Evolutionary conservation across 805 yeast species (phyloP).

Genomic region (Cyberlindnera petersonii): DNA sequence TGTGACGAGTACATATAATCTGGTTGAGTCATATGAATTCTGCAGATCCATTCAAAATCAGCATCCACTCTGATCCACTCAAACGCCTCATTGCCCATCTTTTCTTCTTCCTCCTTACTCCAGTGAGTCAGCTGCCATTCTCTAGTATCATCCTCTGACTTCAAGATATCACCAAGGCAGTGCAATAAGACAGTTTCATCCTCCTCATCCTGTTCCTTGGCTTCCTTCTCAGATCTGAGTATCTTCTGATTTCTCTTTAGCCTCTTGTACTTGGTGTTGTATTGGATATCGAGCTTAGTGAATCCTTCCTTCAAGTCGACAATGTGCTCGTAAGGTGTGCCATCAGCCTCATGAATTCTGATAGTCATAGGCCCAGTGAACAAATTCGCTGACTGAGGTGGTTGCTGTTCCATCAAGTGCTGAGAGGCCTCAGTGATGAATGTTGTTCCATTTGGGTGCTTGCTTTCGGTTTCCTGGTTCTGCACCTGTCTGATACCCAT

Average conservation of each 20-base stretch:
- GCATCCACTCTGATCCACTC: slow-evolving; percentile 99
- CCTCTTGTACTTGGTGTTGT: slow-evolving; percentile 89
- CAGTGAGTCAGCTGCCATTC: slow-evolving; percentile 76
- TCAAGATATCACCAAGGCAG: slow-evolving; percentile 76
- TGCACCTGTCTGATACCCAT: slow-evolving; percentile 93
- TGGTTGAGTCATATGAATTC: slow-evolving; percentile 76
- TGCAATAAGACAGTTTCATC: slow-evolving; percentile 41
- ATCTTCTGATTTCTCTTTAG: slow-evolving; percentile 55
- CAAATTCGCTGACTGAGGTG: slow-evolving; percentile 25
- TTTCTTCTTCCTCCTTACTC: slow-evolving; percentile 64
- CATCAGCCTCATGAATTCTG: slow-evolving; percentile 95
- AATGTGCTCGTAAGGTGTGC: slow-evolving; percentile 97
- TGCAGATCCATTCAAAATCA: slow-evolving; percentile 95
- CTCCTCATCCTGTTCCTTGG: slow-evolving; percentile 27
- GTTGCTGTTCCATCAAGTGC: slow-evolving; percentile 9
- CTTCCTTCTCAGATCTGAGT: slow-evolving; percentile 40
- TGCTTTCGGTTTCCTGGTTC: slow-evolving; percentile 45
- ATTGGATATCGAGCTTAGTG: slow-evolving; percentile 88
- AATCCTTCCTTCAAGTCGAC: slow-evolving; percentile 83
- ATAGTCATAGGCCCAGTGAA: slow-evolving; percentile 96
- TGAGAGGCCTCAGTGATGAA: slow-evolving; percentile 38
- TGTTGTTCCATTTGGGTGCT: slow-evolving; percentile 32
- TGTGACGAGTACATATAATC: slow-evolving; percentile 95
- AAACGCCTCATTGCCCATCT: slow-evolving; percentile 75
- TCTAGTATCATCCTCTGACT: slow-evolving; percentile 51